Base-by-base conservation (phyloP, 2,329 filamentous ascomycete genomes). In the Fusarium citri region DNA sequence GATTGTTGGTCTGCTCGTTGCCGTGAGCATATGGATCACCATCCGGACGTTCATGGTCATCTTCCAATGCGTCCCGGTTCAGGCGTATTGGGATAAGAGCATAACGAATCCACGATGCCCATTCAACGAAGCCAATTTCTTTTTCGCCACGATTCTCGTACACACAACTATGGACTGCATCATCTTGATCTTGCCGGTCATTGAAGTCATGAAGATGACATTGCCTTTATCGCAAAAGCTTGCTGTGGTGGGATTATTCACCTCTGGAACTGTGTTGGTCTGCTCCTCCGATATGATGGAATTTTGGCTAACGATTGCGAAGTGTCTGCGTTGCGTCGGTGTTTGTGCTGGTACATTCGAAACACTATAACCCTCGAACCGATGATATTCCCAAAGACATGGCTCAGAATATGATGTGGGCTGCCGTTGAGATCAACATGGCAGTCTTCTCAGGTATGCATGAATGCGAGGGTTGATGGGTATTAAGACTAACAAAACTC, bases 41-140 rank as follows among this genome's bases (percentile, higher is more conserved):
- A 59, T 78, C 10, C 58, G 76, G 14, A 78, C 75, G 1, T 77
- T 79, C 53, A 69, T 80, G 41, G 75, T 74, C 3, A 74, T 78
- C 3, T 80, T 80, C 48, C 76, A 78, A 40, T 80, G 78, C 46
- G 45, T 77, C 2, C 80, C 80, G 0, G 67, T 80, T 0, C 72
- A 75, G 16, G 74, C 73, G 0, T 80, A 77, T 47, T 81, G 79
- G 79, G 67, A 76, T 7, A 68, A 64, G 16, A 59, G 63, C 2
- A 74, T 80, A 30, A 37, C 60, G 11, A 69, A 68, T 8, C 69
- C 66, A 0, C 55, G 58, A 12, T 81, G 79, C 55, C 64, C 53
- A 0, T 76, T 80, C 40, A 71, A 79, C 20, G 75, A 75, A 23
- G 59, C 69, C 1, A 72, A 72, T 11, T 79, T 78, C 64, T 79